Conservation (phyloP, 306 rosid genomes). For the Potentilla sterilis region DNA sequence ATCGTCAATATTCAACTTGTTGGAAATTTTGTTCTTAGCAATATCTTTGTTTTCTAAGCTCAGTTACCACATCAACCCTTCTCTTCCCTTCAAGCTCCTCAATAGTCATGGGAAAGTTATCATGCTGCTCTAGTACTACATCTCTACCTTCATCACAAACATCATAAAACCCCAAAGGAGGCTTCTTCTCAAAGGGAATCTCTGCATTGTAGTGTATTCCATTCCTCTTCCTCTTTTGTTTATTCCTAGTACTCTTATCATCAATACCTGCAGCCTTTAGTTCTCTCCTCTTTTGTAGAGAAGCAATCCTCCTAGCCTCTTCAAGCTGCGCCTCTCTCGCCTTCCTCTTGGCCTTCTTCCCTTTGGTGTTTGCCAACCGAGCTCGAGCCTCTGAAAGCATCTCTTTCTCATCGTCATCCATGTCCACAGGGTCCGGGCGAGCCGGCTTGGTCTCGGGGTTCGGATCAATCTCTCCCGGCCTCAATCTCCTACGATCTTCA, state of each 20-base stretch:
- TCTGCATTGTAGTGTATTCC: constrained; percentile 76
- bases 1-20: constrained; percentile 47
- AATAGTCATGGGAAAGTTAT: constrained; percentile 69
- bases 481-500: constrained; percentile 76
- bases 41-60: constrained; percentile 72
- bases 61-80: constrained; percentile 70
- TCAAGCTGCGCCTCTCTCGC: constrained; percentile 84
- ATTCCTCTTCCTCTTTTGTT: constrained; percentile 71
- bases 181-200: constrained; percentile 82
- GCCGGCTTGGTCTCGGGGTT: constrained; percentile 85
- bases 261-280: constrained; percentile 84
- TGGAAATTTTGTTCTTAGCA: constrained; percentile 85
- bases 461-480: constrained; percentile 89
- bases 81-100: constrained; percentile 92
- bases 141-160: constrained; percentile 65
- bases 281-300: constrained; percentile 76
- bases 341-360: constrained; percentile 83
- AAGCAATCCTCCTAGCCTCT: constrained; percentile 85
- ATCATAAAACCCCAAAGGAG: constrained; percentile 88
- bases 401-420: constrained; percentile 95
- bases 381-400: constrained; percentile 94
- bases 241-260: constrained; percentile 36
- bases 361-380: constrained; percentile 78
- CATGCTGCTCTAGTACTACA: constrained; percentile 42
- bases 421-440: constrained; percentile 83